These are phyloP conservation scores for Fusarium papillatum DNA, from an alignment of 2,329 filamentous ascomycete genomes.

Conservation along the genomic window DNA sequence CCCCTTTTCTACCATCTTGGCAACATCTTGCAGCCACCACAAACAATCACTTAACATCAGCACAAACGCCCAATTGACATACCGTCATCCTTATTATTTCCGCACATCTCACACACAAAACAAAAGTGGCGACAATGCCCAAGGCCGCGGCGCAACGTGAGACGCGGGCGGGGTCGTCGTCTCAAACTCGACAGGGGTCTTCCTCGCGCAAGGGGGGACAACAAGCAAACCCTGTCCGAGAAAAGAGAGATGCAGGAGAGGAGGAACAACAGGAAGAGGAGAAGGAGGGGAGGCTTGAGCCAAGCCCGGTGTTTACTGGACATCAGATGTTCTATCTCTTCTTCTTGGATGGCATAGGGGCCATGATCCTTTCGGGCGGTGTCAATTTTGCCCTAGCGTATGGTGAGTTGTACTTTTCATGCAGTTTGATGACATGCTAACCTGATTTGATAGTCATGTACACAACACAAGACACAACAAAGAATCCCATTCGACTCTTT, in stretches of 20 bases:
- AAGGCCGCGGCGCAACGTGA: constrained; percentile 36
- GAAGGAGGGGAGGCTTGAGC: constrained; percentile 46
- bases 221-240: constrained; percentile 20
- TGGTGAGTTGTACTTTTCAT: constrained; percentile 48
- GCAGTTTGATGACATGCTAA: constrained; percentile 9
- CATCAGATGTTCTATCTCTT: constrained; percentile 65
- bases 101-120: constrained; percentile 14
- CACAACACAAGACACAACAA: constrained; percentile 50
- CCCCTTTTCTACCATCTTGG: constrained; percentile 12
- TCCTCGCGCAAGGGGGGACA: constrained; percentile 4
- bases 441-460: constrained; percentile 59
- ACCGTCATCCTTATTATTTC: constrained; percentile 1
- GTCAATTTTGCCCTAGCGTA: constrained; percentile 68
- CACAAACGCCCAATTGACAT: not conserved
- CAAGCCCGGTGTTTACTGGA: constrained; percentile 55
- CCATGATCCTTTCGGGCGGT: constrained; percentile 60
- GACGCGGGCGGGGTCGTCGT: constrained; percentile 33
- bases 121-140: constrained; percentile 23
- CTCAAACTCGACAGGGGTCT: constrained; percentile 32
- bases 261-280: constrained; percentile 8
- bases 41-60: not conserved
- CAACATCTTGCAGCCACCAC: not conserved
- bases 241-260: not conserved
- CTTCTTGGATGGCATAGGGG: constrained; percentile 60
- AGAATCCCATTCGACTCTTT: constrained; percentile 60